These are phyloP conservation scores for Olyra latifolia DNA, from an alignment of 176 grass and related monocot species.

Conservation along the genomic window DNA sequence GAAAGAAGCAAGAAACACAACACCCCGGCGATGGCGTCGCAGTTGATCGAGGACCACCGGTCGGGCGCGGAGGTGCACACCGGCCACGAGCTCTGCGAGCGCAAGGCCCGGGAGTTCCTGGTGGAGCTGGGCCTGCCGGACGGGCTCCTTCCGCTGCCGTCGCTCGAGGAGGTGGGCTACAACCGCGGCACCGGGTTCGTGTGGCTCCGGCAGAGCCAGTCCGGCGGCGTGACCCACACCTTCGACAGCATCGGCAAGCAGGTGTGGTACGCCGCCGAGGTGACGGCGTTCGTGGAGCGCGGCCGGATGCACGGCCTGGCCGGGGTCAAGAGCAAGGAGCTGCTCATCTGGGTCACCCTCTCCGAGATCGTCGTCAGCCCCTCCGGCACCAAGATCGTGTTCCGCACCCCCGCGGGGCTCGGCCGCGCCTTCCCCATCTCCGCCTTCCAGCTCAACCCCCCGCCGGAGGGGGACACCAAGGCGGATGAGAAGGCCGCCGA, in stretches of 20 bases:
- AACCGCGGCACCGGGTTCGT: slow-evolving; percentile 60
- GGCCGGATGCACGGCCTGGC: slow-evolving; percentile 47
- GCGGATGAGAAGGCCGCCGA: background rate
- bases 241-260: slow-evolving; percentile 69
- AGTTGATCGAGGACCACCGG: slow-evolving; percentile 47
- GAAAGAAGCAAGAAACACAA: background rate
- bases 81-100: slow-evolving; percentile 35
- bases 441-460: slow-evolving; percentile 55
- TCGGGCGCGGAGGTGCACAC: slow-evolving; percentile 59
- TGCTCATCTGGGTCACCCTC: slow-evolving; percentile 70
- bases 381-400: slow-evolving; percentile 46
- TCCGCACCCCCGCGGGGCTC: slow-evolving; percentile 61
- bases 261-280: slow-evolving; percentile 61
- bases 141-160: slow-evolving; percentile 46
- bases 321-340: slow-evolving; percentile 67
- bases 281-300: slow-evolving; percentile 56
- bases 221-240: slow-evolving; percentile 44
- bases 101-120: slow-evolving; percentile 49
- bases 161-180: slow-evolving; percentile 59
- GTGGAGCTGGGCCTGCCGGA: slow-evolving; percentile 60
- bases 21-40: slow-evolving; percentile 40
- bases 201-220: slow-evolving; percentile 52
- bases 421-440: slow-evolving; percentile 47
- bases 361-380: slow-evolving; percentile 61
- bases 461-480: background rate